Evolutionary conservation across 768 basidiomycete genomes (phyloP), one percentile per base, ranked within the genome.

Genomic region (Lentinula lateritia): DNA sequence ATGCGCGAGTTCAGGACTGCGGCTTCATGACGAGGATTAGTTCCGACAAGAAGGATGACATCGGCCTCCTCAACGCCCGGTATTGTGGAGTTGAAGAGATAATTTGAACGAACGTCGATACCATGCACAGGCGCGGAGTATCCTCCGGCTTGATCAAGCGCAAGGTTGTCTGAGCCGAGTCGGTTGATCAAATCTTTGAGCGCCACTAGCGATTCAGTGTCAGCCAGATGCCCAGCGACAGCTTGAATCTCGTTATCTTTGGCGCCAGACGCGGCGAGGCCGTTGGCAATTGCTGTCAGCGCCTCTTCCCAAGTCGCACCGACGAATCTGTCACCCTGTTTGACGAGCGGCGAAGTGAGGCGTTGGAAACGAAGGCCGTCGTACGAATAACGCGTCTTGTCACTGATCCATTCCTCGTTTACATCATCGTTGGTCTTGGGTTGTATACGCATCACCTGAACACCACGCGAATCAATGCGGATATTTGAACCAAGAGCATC

Each of bases 401-500:
- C 97, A 74, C 84, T 94, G 73, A 99, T 96, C 97, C 97, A 98
- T 74, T 99, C 97, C 78, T 99, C 97, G 73, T 99, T 99, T 65
- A 99, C 88, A 66, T 97, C 92, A 74, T 98, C 97, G 72, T 98
- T 98, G 54, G 93, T 92, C 69, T 91, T 85, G 1, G 97, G 97
- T 70, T 97, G 95, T 66, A 99, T 83, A 54, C 97, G 89, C 95
- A 98, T 98, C 64, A 98, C 96, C 72, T 93, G 87, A 5, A 96
- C 90, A 43, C 95, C 95, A 39, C 96, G 85, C 41, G 95, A 95
- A 74, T 99, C 95, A 60, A 99, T 82, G 50, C 95, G 89, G 73
- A 99, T 97, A 73, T 98, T 98, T 63, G 92, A 94, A 13, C 97
- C 97, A 50, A 99, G 76, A 15, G 95, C 97, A 73, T 99, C 97